phyloP scores from a whole-genome alignment of 805 yeast genomes.

The Metschnikowia bowlesiae region DNA sequence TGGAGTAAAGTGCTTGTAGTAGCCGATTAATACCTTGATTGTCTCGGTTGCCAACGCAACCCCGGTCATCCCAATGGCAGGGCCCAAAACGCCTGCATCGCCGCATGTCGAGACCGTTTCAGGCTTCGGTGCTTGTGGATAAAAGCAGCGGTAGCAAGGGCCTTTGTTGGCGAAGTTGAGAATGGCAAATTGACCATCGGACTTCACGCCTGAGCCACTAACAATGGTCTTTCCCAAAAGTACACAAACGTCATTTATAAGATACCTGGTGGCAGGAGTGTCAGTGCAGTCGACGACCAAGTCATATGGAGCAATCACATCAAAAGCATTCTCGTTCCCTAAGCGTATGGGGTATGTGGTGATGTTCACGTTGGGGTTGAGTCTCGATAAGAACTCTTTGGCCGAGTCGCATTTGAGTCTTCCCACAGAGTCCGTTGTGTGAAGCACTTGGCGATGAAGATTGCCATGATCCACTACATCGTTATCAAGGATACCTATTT shows the following conservation, averaged over 20 bases:
- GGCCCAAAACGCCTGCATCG: slow-evolving; percentile 93
- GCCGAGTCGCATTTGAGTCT: slow-evolving; percentile 80
- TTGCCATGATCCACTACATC: slow-evolving; percentile 83
- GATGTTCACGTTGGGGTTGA: slow-evolving; percentile 69
- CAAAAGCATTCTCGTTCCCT: slow-evolving; percentile 54
- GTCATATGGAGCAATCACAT: slow-evolving; percentile 62
- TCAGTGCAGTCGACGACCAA: slow-evolving; percentile 91
- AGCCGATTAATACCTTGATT: slow-evolving; percentile 62
- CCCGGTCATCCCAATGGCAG: slow-evolving; percentile 93
- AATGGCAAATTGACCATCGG: slow-evolving; percentile 86
- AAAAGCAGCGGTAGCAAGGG: slow-evolving; percentile 94
- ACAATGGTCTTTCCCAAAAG: slow-evolving; percentile 64
- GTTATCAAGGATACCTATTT: slow-evolving; percentile 80
- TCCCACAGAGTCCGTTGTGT: slow-evolving; percentile 63
- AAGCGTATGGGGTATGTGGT: slow-evolving; percentile 50
- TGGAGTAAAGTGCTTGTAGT: slow-evolving; percentile 60
- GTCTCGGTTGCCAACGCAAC: slow-evolving; percentile 85
- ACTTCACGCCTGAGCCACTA: slow-evolving; percentile 86
- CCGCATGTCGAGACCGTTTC: slow-evolving; percentile 77
- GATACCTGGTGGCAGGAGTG: slow-evolving; percentile 80
- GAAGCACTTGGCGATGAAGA: slow-evolving; percentile 85
- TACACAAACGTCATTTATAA: slow-evolving; percentile 82
- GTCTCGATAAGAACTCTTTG: slow-evolving; percentile 38
- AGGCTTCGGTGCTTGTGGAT: slow-evolving; percentile 87
- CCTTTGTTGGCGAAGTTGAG: slow-evolving; percentile 63